Percentiles rank a stretch among this genome's conserved stretches.
Evolutionary conservation across 768 basidiomycete genomes (phyloP).

Genomic region (Lactifluus hygrophoroides): DNA sequence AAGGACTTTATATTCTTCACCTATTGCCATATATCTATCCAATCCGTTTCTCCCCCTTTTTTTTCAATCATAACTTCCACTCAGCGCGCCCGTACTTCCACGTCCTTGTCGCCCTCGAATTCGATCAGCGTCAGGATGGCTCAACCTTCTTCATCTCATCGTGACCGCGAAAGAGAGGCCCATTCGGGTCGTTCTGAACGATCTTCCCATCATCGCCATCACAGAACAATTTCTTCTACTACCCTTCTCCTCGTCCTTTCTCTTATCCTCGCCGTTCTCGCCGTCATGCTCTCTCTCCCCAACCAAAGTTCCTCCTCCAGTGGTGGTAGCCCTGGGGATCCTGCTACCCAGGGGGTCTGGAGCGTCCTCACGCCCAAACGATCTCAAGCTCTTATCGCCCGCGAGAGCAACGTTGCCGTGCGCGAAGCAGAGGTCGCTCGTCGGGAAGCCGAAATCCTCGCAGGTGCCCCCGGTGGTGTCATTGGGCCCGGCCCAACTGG

Average conservation of each 20-base stretch:
- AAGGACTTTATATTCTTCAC: conserved; percentile 20
- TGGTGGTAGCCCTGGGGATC: conserved; percentile 20
- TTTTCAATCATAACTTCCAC: conserved; percentile 55
- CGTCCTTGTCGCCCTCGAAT: conserved; percentile 70
- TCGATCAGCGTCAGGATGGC: conserved; percentile 76
- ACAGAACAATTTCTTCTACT: conserved; percentile 82
- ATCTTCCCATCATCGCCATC: conserved; percentile 60
- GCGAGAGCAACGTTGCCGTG: conserved; percentile 69
- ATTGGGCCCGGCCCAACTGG: conserved; percentile 40
- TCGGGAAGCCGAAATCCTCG: conserved; percentile 78
- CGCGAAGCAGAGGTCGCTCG: conserved; percentile 86
- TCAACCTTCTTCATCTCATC: conserved; percentile 73
- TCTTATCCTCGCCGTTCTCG: conserved; percentile 78
- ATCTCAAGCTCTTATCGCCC: conserved; percentile 67
- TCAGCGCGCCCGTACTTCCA: conserved; percentile 45
- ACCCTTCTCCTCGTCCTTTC: conserved; percentile 82
- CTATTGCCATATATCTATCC: neutral
- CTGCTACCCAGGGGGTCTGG: conserved; percentile 45
- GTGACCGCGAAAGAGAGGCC: conserved; percentile 44
- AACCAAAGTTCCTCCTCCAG: conserved; percentile 38
- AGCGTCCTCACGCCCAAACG: conserved; percentile 77
- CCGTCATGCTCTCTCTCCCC: conserved; percentile 83
- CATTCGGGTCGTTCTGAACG: conserved; percentile 52
- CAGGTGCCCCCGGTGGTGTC: conserved; percentile 76
- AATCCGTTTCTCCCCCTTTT: neutral